Base-by-base conservation (phyloP, 2,329 filamentous ascomycete species). In the Botryotinia globosa region DNA sequence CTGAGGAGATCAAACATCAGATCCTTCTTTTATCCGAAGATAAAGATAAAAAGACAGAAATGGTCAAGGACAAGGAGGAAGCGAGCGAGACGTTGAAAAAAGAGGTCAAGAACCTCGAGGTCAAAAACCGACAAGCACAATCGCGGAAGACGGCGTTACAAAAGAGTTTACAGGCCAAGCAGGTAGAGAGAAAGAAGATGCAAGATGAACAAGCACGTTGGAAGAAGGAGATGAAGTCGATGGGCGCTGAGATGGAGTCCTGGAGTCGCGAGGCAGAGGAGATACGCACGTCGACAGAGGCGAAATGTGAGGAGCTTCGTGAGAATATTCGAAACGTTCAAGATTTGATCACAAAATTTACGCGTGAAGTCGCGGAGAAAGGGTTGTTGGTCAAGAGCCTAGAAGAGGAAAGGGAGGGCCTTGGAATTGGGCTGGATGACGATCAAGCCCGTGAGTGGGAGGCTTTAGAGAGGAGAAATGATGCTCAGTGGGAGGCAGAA, bases 11-110 rank as follows among this genome's bases (percentile, higher is more conserved):
- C 73, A 88, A 88, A 76, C 84, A 86, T n/a, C 83, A 88, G 69
- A 83, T 93, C 76, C 87, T 89, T 56, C 89, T 92, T 62, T 81
- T 97, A 45, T 89, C 91, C 71, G 90, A 90, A 73, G 93, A 97
- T 78, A 91, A 93, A 74, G 93, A 97, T 76, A 88, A 91, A 68
- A 90, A 97, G 80, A 91, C 88, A 78, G 90, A 91, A 74, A 87
- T 90, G 32, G 85, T 96, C 71, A 96, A 93, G 80, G 93, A 97
- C 79, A 97, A 97, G 81, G 95, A 98, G 76, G 94, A 97, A 78
- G 92, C 91, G 68, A 98, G 94, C 66, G 90, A 93, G 62, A 94
- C 94, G 79, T 83, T 98, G 71, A 93, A 92, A 79, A 91, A 91
- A 75, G 91, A 95, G 79, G 90, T 97, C 70, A 91, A 93, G 69